phyloP scores from a whole-genome alignment of 1,284 basidiomycete genomes.

The Heterobasidion parviporum region DNA sequence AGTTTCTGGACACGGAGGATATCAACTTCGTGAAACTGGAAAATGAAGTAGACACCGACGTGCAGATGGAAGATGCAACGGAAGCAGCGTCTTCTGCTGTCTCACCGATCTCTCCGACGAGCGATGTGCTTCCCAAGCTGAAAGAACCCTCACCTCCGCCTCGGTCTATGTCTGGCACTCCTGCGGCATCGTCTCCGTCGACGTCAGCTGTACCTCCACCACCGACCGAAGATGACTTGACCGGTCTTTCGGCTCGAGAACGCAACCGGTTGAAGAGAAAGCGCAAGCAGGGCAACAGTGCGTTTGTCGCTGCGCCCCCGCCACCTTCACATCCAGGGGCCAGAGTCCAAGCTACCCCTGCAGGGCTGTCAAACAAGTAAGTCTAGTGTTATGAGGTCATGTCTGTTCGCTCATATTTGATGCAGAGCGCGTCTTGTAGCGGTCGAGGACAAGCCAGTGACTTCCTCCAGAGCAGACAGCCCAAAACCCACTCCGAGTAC shows the following conservation, averaged over 20 bases:
- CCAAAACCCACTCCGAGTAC: constrained; percentile 34
- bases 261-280: constrained; percentile 88
- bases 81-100: constrained; percentile 15
- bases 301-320: constrained; percentile 66
- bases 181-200: constrained; percentile 48
- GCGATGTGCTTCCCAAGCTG: constrained; percentile 13
- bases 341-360: constrained; percentile 50
- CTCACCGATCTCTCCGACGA: constrained; percentile 21
- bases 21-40: constrained; percentile 29
- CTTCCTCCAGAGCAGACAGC: constrained; percentile 43
- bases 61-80: constrained; percentile 1
- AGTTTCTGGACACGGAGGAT: constrained; percentile 79
- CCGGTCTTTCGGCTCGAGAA: constrained; percentile 73
- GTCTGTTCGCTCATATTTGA: constrained; percentile 12
- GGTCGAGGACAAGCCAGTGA: constrained; percentile 37
- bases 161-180: background rate
- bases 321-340: constrained; percentile 36
- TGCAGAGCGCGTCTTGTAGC: constrained; percentile 60
- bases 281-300: constrained; percentile 77
- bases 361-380: constrained; percentile 52
- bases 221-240: constrained; percentile 35
- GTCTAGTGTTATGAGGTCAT: background rate
- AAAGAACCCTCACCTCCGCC: constrained; percentile 21
- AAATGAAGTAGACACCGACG: constrained; percentile 12
- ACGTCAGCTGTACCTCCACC: constrained; percentile 35